These are phyloP conservation scores for Spathaspora sp. DNA, from an alignment of 1,139 yeast genomes.

Conservation along the genomic window DNA sequence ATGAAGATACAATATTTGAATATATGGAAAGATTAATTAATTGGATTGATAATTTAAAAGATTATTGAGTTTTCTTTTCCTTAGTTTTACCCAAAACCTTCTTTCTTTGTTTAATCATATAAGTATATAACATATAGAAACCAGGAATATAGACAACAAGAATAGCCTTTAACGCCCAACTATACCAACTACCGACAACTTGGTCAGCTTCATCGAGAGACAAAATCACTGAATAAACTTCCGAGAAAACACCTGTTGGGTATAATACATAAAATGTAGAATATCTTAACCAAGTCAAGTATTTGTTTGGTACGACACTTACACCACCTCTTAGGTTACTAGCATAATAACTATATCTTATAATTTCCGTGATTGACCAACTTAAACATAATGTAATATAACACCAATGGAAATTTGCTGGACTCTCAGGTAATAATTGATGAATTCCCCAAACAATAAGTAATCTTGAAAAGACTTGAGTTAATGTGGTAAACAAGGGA, in stretches of 20 bases:
- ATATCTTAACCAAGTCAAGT: constrained; percentile 75
- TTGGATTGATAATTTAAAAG: constrained; percentile 27
- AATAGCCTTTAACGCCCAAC: constrained; percentile 53
- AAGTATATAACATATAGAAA: constrained; percentile 76
- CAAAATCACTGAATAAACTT: constrained; percentile 65
- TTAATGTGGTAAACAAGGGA: constrained; percentile 76
- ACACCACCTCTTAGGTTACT: constrained; percentile 52
- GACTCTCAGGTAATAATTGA: constrained; percentile 67
- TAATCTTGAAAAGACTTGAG: constrained; percentile 85
- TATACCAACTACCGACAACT: constrained; percentile 52
- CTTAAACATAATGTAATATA: constrained; percentile 71
- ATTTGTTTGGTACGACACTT: constrained; percentile 48
- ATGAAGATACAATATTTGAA: constrained; percentile 34
- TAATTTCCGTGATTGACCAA: constrained; percentile 89
- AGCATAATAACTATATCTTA: constrained; percentile 86
- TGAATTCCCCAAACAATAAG: constrained; percentile 83
- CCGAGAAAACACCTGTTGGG: constrained; percentile 90
- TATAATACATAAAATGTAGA: constrained; percentile 79
- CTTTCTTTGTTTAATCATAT: constrained; percentile 86
- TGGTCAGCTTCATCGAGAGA: constrained; percentile 63
- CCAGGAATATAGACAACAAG: constrained; percentile 82
- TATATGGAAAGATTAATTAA: constrained; percentile 31
- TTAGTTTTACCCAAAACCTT: constrained; percentile 46
- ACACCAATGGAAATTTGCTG: constrained; percentile 59
- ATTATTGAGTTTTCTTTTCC: constrained; percentile 18